phyloP scores from a whole-genome alignment of 202 grass and related monocot species.

The Panicum hallii region DNA sequence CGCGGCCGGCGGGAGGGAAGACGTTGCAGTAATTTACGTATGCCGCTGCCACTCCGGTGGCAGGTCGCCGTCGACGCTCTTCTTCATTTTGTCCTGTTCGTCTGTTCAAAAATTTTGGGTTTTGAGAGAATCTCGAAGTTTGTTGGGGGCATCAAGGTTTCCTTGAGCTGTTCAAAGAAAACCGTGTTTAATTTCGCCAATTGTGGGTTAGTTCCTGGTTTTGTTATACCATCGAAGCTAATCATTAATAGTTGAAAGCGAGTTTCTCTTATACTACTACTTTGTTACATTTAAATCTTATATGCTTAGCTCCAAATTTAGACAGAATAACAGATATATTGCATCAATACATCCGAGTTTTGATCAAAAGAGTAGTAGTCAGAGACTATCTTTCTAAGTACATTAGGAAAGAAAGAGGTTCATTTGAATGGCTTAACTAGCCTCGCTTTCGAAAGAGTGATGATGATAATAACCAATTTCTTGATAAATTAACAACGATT shows the following conservation, averaged over 20 bases:
- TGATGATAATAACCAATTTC: not conserved
- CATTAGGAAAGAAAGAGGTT: no score
- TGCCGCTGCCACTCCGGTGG: constrained; percentile 23
- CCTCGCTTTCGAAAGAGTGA: no score
- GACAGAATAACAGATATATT: no score
- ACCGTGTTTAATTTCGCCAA: not conserved
- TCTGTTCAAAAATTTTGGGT: not conserved
- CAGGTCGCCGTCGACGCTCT: not conserved
- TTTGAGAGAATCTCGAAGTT: constrained; percentile 7
- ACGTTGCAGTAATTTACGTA: constrained; percentile 16
- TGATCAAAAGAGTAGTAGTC: no score
- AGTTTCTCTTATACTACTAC: no score
- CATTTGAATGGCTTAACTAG: no score
- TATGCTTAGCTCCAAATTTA: no score
- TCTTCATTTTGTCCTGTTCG: not conserved
- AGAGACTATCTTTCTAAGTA: no score
- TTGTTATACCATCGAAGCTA: no score
- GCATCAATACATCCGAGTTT: no score
- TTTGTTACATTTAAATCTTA: no score
- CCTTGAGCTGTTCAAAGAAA: not conserved
- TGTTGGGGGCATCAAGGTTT: not conserved
- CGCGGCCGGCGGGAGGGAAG: not conserved
- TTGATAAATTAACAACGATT: not conserved
- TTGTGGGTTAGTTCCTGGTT: not conserved
- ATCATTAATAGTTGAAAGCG: no score